Evolutionary conservation across 805 yeast genomes (phyloP), one percentile per base, ranked within the genome.

Genomic region (Brettanomyces bruxellensis): DNA sequence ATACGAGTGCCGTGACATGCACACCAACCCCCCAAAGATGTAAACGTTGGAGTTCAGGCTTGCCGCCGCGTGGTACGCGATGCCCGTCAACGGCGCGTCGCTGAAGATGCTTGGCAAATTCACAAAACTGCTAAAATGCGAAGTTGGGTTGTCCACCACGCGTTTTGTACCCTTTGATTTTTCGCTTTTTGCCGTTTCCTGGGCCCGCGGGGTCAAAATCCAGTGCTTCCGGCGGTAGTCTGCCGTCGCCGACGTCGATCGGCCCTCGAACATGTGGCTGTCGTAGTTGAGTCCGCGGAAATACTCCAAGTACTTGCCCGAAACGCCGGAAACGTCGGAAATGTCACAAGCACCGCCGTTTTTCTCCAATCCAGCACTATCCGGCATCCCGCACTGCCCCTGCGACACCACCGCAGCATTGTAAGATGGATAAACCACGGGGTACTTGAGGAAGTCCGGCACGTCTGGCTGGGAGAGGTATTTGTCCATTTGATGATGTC

Each of bases 1-100:
- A 46, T 65, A 65, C 35, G 60, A 63, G 1, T 50, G 51, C 3
- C 45, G 47, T 4, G 50, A 14, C 43, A 54, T 45, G 13, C 49
- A 41, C 3, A 52, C 46, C n/a, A 72, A 52, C 0, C 83, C 83
- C 25, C 83, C 83, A 25, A 69, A 50, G 0, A 68, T 50, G 47
- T 62, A 71, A 3, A 72, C 59, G n/a, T 60, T 61, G 18, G 64
- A 68, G 23, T 63, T 59, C 45, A 70, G 47, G 9, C 65, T 67
- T n/a, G 67, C 65, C 0, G 73, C 49, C 4, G 73, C 58, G 49
- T 77, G 79, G 51, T 72, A 71, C 0, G 66, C 55, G 18, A 75
- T 51, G 0, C 73, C 60, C 4, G 79, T 76, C 1, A 72, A 45
- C n/a, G 67, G 65, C 5, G 51, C 55, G 30, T 61, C 66, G 2